Base-by-base conservation (phyloP, 2,329 filamentous ascomycete species). In the Cladophialophora exuberans region DNA sequence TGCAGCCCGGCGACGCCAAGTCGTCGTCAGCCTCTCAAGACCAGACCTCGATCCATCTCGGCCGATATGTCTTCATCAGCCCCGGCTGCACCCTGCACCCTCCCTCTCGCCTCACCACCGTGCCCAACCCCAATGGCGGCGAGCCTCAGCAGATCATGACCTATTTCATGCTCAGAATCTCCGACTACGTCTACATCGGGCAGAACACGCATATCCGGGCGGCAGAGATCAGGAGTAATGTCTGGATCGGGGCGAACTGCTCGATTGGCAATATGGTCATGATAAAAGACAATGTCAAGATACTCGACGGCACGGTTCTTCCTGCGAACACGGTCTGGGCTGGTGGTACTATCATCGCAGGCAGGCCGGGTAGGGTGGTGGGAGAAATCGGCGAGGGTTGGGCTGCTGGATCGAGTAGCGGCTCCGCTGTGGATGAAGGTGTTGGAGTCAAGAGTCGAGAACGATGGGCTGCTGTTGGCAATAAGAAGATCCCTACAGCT, bases 101-200 rank as follows among this genome's bases (percentile, higher is more conserved):
- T 0, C 92, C 94, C 0, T 89, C 87, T 26, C 84, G 92, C 22
- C 77, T 95, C 45, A 89, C 91, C 70, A 87, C 92, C 66, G 90
- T 91, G 67, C 33, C 46, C 5, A 65, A 72, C 49, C 68, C 59
- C 30, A 55, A 55, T 26, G 50, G 51, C n/a, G 20, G 52, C 13
- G 15, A 30, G 1, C 52, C 39, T 2, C 31, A 36, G 26, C 49
- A 26, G 42, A 72, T 77, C 30, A 87, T 90, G 68, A 88, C 86
- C 36, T 90, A 92, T 73, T 93, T 93, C 72, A 92, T 92, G 6
- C 86, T 97, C 65, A 90, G 94, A 59, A 88, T 99, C 62, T 91
- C 91, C 41, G 92, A 97, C 71, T 93, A 97, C 73, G 92, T 97
- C 60, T 97, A 93, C 72, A 82, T 99, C 45, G 92, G 90, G 55